Evolutionary conservation across 148 eudicot genomes (phyloP).

Genomic region (Cornus suecica): DNA sequence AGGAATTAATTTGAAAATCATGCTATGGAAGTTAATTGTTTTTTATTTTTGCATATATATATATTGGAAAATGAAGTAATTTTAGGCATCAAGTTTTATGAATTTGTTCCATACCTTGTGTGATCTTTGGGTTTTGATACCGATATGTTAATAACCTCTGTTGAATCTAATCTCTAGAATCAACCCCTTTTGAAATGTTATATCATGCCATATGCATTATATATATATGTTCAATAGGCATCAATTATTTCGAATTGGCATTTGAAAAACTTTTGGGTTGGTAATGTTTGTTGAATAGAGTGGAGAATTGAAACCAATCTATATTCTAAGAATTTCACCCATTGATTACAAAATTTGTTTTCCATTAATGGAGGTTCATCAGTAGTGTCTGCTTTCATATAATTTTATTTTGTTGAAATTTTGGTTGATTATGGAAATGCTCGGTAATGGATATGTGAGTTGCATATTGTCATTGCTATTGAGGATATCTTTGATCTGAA

Average conservation of each 20-base stretch:
- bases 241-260: background rate
- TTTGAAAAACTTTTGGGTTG: background rate
- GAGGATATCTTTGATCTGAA: background rate
- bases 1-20: too few relatives aligned
- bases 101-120: background rate
- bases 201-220: too few relatives aligned
- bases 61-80: background rate
- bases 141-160: background rate
- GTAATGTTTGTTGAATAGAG: background rate
- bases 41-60: too few relatives aligned
- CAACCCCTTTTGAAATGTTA: too few relatives aligned
- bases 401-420: too few relatives aligned
- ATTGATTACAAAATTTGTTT: too few relatives aligned
- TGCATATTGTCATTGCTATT: conserved; percentile 18
- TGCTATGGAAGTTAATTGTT: too few relatives aligned
- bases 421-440: conserved; percentile 16
- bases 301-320: background rate
- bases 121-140: background rate
- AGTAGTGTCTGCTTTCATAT: background rate
- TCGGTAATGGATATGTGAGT: conserved; percentile 25
- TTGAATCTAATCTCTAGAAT: background rate
- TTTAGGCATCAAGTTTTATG: background rate
- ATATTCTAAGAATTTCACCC: background rate
- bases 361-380: background rate
- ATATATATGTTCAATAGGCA: too few relatives aligned